Evolutionary conservation across 2,329 filamentous ascomycete genomes (phyloP).

Genomic region (Neospermospora avenae): DNA sequence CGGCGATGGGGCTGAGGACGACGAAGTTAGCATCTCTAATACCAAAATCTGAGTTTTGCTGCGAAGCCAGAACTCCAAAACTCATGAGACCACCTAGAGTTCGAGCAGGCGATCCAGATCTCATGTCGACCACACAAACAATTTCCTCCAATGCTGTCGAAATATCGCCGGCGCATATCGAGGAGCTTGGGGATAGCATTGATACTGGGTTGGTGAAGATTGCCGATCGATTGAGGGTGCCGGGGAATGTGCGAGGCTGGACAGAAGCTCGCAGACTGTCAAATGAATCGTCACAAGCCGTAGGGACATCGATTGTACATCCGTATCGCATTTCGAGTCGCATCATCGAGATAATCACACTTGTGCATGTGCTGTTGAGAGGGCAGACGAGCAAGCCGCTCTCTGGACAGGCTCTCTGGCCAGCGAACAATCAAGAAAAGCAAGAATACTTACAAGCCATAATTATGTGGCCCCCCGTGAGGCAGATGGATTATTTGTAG

Average conservation of each 20-base stretch:
- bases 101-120: slow-evolving; percentile 26
- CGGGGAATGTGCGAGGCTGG: slow-evolving; percentile 10
- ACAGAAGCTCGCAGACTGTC: slow-evolving; percentile 15
- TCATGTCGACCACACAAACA: slow-evolving; percentile 13
- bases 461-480: slow-evolving; percentile 30
- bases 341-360: slow-evolving; percentile 17
- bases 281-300: slow-evolving; percentile 3
- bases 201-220: slow-evolving; percentile 30
- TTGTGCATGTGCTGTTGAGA: slow-evolving; percentile 22
- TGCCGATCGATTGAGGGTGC: slow-evolving; percentile 26
- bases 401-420: slow-evolving; percentile 13
- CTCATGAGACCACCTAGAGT: slow-evolving; percentile 20
- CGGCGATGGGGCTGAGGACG: slow-evolving; percentile 52
- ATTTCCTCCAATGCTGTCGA: slow-evolving; percentile 12
- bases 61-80: slow-evolving; percentile 22
- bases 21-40: slow-evolving; percentile 44
- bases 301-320: slow-evolving; percentile 2
- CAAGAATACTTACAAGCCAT: slow-evolving; percentile 40
- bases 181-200: slow-evolving; percentile 22
- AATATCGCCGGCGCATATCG: slow-evolving; percentile 33
- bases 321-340: slow-evolving; percentile 12
- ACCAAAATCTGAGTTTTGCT: slow-evolving; percentile 20
- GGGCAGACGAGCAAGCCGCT: slow-evolving; percentile 28
- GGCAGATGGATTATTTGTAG: slow-evolving; percentile 18
- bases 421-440: slow-evolving; percentile 13